phyloP scores from a whole-genome alignment of 805 yeast genomes.

The Pichia exigua region DNA sequence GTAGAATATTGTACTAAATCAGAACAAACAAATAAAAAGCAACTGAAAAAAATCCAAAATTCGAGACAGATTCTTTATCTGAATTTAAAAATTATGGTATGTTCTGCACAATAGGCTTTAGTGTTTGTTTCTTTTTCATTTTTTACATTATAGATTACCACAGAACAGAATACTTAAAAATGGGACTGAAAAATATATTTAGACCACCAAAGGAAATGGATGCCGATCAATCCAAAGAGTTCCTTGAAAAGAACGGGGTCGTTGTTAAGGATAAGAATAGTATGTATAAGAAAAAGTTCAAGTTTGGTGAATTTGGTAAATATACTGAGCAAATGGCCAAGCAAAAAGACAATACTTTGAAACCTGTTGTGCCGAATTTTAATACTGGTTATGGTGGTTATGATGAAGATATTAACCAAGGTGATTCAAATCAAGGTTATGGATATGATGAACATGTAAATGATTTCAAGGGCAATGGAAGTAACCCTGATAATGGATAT shows the following conservation, averaged over 20 bases:
- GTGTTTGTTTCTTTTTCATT: background rate
- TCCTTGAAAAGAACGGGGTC: constrained; percentile 34
- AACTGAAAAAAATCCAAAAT: background rate
- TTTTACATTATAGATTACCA: background rate
- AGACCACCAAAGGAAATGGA: constrained; percentile 43
- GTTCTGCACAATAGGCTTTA: background rate
- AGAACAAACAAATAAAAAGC: background rate
- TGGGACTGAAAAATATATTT: constrained; percentile 45
- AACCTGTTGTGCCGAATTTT: constrained; percentile 12
- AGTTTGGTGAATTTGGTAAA: constrained; percentile 41
- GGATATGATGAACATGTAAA: constrained; percentile 15
- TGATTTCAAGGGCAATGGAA: constrained; percentile 4
- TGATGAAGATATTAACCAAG: constrained; percentile 9
- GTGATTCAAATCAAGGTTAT: constrained; percentile 18
- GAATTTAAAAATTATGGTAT: background rate
- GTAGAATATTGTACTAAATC: background rate
- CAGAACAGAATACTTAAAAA: constrained; percentile 11
- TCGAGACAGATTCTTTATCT: background rate
- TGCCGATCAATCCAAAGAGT: constrained; percentile 33
- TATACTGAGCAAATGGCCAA: constrained; percentile 35
- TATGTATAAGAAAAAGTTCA: constrained; percentile 28
- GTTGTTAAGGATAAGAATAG: constrained; percentile 29
- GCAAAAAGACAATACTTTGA: constrained; percentile 12
- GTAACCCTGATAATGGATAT: background rate
- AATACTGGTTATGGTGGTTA: constrained; percentile 12